phyloP scores from a whole-genome alignment of 768 basidiomycete species.

The Lactarius sanguifluus region DNA sequence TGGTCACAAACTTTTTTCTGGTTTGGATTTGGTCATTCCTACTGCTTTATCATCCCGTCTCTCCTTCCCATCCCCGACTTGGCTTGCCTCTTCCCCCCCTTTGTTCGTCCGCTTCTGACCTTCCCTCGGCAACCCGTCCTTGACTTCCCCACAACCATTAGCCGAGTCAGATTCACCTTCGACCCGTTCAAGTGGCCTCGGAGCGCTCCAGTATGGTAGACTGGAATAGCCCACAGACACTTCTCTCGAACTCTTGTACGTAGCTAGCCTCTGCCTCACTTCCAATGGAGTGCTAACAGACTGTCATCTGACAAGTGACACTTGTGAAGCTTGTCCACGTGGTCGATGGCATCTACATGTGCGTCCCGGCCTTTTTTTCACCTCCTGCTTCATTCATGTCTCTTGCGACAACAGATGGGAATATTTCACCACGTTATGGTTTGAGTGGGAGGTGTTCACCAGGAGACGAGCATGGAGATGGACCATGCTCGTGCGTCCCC shows the following conservation, averaged over 20 bases:
- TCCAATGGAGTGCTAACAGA: not conserved
- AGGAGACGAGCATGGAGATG: not conserved
- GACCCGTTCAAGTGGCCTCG: not conserved
- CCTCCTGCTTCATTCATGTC: not conserved
- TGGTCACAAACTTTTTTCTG: not conserved
- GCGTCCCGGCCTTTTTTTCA: not conserved
- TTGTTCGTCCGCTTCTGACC: not conserved
- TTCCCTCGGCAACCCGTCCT: not conserved
- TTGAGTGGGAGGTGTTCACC: not conserved
- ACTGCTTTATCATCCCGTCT: not conserved
- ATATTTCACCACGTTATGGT: conserved; percentile 5
- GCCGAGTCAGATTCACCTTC: not conserved
- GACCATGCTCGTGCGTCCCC: not conserved
- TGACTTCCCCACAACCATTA: not conserved
- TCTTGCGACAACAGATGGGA: conserved; percentile 2
- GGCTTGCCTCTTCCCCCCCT: not conserved
- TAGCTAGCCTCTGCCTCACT: not conserved
- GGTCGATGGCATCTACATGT: conserved; percentile 9
- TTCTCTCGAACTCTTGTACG: not conserved
- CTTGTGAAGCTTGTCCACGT: conserved; percentile 5
- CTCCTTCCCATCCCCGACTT: not conserved
- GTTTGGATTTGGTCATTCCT: not conserved
- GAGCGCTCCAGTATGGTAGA: not conserved
- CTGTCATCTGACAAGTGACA: not conserved
- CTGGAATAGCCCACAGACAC: conserved; percentile 7